Conservation (phyloP, 257 asterid genomes). For the Euphrasia confusa region DNA sequence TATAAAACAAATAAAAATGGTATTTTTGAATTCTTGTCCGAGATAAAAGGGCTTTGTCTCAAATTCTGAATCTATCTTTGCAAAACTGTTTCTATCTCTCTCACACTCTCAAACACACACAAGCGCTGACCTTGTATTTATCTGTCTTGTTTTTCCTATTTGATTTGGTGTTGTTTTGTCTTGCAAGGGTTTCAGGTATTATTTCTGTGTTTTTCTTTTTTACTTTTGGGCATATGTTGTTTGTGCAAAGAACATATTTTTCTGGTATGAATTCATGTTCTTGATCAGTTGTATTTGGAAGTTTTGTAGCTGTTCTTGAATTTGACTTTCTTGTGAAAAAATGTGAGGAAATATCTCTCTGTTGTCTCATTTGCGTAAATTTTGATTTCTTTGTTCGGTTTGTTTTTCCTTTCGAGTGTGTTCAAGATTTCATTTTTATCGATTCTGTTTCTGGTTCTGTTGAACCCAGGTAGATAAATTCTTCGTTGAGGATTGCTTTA, state of each 20-base stretch:
- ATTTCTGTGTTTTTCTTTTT: conserved; percentile 1
- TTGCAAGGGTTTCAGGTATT: conserved; percentile 17
- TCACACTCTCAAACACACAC: conserved; percentile 8
- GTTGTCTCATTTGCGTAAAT: background rate
- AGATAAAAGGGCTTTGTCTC: conserved; percentile 21
- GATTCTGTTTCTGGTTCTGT: background rate
- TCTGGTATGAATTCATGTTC: background rate
- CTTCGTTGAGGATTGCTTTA: background rate
- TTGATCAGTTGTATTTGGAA: background rate
- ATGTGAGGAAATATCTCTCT: background rate
- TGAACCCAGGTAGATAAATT: conserved; percentile 23
- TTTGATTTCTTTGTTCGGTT: background rate
- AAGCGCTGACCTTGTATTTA: background rate
- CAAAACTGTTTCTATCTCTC: background rate
- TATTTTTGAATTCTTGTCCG: conserved; percentile 13
- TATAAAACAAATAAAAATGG: conserved; percentile 4
- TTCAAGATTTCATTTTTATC: background rate
- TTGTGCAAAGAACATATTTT: too few species aligned
- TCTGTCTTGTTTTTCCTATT: background rate
- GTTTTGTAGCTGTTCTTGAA: conserved; percentile 1
- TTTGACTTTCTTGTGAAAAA: background rate
- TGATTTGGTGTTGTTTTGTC: conserved; percentile 3
- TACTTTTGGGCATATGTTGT: background rate
- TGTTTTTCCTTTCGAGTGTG: too few species aligned
- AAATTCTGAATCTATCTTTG: conserved; percentile 13